Conservation (phyloP, 1,284 basidiomycete genomes). For the Ceraceosorus guamensis region DNA sequence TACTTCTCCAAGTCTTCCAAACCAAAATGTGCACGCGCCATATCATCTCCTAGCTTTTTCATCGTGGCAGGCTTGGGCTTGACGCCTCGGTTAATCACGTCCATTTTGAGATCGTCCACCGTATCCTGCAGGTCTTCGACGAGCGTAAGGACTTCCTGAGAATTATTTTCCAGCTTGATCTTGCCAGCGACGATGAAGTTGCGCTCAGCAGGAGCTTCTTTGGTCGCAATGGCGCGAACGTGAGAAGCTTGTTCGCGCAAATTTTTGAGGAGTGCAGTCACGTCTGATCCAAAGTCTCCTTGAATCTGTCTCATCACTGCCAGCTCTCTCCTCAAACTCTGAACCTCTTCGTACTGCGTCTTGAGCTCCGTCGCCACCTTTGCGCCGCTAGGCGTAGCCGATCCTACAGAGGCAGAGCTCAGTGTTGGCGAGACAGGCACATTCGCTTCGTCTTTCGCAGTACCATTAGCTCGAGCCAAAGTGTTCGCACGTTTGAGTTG, state of each 20-base stretch:
- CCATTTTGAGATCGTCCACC: conserved; percentile 81
- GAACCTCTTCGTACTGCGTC: conserved; percentile 87
- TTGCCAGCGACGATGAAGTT: conserved; percentile 87
- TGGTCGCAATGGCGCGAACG: conserved; percentile 70
- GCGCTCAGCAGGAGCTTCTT: conserved; percentile 73
- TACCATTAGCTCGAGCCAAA: too few relatives aligned
- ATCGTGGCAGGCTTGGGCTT: conserved; percentile 71
- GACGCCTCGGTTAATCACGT: conserved; percentile 81
- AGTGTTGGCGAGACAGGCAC: not conserved
- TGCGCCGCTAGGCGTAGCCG: conserved; percentile 10
- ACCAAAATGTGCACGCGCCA: conserved; percentile 64
- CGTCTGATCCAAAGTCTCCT: conserved; percentile 80
- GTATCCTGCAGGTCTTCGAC: conserved; percentile 90
- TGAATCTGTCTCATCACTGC: conserved; percentile 90
- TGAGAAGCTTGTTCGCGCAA: conserved; percentile 74
- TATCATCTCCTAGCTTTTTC: conserved; percentile 66
- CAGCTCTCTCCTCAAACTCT: conserved; percentile 82
- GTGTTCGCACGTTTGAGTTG: conserved; percentile 32
- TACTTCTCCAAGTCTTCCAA: conserved; percentile 73
- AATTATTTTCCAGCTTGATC: conserved; percentile 74
- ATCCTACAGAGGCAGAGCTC: not conserved
- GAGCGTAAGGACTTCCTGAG: conserved; percentile 80
- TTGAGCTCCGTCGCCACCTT: conserved; percentile 60
- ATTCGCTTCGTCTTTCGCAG: conserved; percentile 1
- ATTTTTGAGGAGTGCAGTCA: conserved; percentile 71